Evolutionary conservation across 2,329 filamentous ascomycete genomes (phyloP).

Genomic region (Apiospora hydei): DNA sequence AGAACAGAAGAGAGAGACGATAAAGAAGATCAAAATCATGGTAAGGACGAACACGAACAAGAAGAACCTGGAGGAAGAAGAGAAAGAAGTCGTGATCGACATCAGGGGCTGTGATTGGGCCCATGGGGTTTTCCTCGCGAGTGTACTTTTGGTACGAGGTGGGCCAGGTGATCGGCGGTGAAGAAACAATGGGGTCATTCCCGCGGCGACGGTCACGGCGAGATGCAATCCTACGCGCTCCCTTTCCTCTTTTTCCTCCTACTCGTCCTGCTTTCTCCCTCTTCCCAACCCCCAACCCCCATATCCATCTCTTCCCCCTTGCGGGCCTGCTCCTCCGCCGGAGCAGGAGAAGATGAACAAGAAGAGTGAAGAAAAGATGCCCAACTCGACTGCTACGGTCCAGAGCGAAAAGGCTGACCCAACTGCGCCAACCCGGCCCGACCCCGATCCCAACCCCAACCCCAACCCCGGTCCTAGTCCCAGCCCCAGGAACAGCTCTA

Average conservation of each 20-base stretch:
- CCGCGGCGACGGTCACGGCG: not conserved
- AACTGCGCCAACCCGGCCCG: not conserved
- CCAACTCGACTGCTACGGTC: not conserved
- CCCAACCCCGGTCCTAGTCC: not conserved
- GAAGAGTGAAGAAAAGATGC: not conserved
- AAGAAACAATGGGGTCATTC: not conserved
- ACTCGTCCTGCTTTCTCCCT: not conserved
- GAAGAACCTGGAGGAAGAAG: not conserved
- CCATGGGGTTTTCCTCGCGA: not conserved
- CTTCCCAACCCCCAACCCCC: not conserved
- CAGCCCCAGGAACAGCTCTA: not conserved
- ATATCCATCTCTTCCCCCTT: not conserved
- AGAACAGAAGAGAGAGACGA: not conserved
- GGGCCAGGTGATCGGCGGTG: slow-evolving; percentile 4
- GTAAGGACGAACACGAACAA: not conserved
- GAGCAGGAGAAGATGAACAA: slow-evolving; percentile 10
- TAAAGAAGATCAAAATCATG: not conserved
- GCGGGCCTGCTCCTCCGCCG: slow-evolving; percentile 8
- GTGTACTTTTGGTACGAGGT: not conserved
- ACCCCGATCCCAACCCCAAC: not conserved
- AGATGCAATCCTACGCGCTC: not conserved
- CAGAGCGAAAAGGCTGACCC: not conserved
- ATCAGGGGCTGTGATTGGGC: not conserved
- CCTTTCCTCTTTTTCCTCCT: not conserved
- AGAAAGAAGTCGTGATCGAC: not conserved